Conservation (phyloP, 2,329 filamentous ascomycete species). For the Xylaria sp. region DNA sequence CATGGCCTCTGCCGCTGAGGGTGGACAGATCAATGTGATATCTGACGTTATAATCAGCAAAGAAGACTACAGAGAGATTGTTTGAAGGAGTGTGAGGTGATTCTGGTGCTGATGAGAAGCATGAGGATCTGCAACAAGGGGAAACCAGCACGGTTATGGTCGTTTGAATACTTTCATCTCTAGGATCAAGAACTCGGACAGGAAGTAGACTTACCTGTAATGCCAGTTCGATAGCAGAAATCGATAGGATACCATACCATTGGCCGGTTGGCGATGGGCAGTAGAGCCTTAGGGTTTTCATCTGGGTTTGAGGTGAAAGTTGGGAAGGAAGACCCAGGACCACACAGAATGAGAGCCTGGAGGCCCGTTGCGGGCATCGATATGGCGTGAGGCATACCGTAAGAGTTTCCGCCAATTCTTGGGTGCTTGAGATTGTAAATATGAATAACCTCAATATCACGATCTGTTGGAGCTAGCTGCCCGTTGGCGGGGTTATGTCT, state of each 20-base stretch:
- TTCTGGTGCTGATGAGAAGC: neutral
- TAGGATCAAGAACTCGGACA: neutral
- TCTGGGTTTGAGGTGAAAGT: conserved; percentile 85
- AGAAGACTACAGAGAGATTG: neutral
- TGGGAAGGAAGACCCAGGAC: conserved; percentile 82
- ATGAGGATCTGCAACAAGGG: neutral
- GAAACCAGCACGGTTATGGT: neutral
- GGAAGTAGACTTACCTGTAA: conserved; percentile 68
- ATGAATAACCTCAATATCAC: neutral
- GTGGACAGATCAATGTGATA: conserved; percentile 72
- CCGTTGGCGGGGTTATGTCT: conserved; percentile 12
- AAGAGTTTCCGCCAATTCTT: neutral
- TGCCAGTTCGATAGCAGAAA: conserved; percentile 84
- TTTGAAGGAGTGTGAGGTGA: neutral
- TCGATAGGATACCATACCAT: conserved; percentile 93
- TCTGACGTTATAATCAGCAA: conserved; percentile 54
- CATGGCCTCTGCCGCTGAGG: conserved; percentile 73
- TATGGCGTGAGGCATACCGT: conserved; percentile 78
- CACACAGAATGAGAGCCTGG: conserved; percentile 85
- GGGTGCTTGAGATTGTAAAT: neutral
- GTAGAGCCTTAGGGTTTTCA: conserved; percentile 82
- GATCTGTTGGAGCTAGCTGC: conserved; percentile 1
- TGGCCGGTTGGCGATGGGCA: conserved; percentile 84
- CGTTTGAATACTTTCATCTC: neutral
- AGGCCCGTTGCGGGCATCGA: conserved; percentile 80